Evolutionary conservation across 768 basidiomycete species (phyloP), one percentile per base, ranked within the genome.

Genomic region (Lepiota subincarnata): DNA sequence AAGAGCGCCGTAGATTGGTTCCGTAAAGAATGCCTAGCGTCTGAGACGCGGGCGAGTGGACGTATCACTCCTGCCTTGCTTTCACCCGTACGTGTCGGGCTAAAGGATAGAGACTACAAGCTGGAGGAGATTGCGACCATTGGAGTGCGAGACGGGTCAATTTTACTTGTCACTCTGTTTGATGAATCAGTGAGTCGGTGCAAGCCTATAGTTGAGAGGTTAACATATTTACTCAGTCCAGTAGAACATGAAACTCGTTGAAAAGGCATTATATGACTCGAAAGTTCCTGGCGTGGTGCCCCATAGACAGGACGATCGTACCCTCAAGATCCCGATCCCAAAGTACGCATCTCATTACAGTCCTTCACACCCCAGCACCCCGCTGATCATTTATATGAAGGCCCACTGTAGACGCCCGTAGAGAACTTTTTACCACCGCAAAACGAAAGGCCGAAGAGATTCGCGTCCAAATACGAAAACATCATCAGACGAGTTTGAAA

Each of bases 121-220:
- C 66, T 93, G 35, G 84, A 90, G 38, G 86, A 90, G 49, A 64
- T 92, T 20, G 86, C 91, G 1, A 91, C 90, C 0, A 80, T 93
- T 16, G 90, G 91, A 6, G 82, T 93, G 36, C 74, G 84, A 56
- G 88, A 93, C 48, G 91, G 91, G 0, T 79, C 86, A 5, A 77
- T 79, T 49, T 69, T 93, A 53, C 58, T 92, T 20, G 74, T 93
- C 10, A 89, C 87, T 3, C 73, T 89, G 26, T 92, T 89, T 61
- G 86, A 92, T 50, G 86, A 89, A 64, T 72, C 81, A 64, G 91
- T 92, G 66, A 73, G 82, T 52, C 19, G 31, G n/a, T 2, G 7
- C 20, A 13, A 14, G 24, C 43, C 14, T 35, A 6, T 28, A 19
- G 13, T 48, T 10, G 13, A 35, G n/a, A 54, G 31, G 37, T 55